Evolutionary conservation across 1,139 yeast species (phyloP).

Genomic region (Candida albicans): DNA sequence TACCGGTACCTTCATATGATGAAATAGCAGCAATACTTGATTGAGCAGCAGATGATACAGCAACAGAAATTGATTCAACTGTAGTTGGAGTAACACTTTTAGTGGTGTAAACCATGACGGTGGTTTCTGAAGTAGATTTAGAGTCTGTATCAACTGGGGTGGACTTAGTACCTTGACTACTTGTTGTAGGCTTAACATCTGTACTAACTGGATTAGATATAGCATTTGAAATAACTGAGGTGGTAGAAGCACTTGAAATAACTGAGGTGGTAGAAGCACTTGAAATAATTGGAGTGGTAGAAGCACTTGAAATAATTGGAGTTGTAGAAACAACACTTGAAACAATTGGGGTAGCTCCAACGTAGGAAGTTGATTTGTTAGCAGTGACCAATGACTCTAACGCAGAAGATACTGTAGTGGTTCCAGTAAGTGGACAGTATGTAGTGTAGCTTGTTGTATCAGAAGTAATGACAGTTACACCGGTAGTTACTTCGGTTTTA

Average conservation of each 20-base stretch:
- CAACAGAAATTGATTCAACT: constrained; percentile 1
- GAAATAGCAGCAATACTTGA: constrained; percentile 3
- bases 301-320: constrained; percentile 9
- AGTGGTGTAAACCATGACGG: constrained; percentile 1
- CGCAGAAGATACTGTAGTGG: constrained; percentile 4
- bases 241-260: too few relatives aligned
- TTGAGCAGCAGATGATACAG: background rate
- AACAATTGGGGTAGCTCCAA: background rate
- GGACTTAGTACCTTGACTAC: background rate
- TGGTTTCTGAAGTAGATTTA: background rate
- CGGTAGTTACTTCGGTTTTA: constrained; percentile 31
- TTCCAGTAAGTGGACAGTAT: constrained; percentile 17
- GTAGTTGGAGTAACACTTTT: constrained; percentile 2
- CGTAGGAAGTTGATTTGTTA: constrained; percentile 3
- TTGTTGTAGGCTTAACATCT: background rate
- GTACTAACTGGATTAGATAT: background rate
- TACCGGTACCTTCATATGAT: constrained; percentile 9
- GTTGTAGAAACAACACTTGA: constrained; percentile 14
- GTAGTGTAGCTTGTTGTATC: constrained; percentile 19
- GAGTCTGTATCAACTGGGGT: background rate
- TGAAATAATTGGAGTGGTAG: constrained; percentile 19
- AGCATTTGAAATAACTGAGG: constrained; percentile 7
- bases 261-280: constrained; percentile 9
- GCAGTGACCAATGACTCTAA: background rate
- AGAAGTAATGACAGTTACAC: constrained; percentile 32